phyloP scores from a whole-genome alignment of 202 grass and related monocot genomes.

The Panicum hallii region DNA sequence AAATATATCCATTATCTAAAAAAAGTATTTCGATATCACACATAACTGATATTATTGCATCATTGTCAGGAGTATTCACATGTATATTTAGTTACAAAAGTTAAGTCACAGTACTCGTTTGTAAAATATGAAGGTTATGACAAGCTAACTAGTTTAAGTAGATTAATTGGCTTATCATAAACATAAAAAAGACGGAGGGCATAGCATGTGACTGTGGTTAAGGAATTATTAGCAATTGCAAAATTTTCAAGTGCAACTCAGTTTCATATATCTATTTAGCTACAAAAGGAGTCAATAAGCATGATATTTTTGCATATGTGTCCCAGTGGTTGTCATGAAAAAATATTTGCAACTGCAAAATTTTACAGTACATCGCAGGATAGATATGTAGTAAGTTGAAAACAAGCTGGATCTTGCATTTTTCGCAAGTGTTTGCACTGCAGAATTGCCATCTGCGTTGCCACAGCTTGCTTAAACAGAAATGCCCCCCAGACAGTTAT shows the following conservation, averaged over 20 bases:
- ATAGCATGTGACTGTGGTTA: neutral
- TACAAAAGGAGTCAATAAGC: neutral
- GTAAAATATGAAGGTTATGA: too few relatives aligned
- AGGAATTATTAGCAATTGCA: neutral
- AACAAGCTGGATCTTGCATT: conserved; percentile 1
- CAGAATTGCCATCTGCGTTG: conserved; percentile 7
- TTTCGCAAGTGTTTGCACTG: conserved; percentile 20
- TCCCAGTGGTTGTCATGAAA: neutral
- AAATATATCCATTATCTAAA: too few relatives aligned
- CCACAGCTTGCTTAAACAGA: conserved; percentile 12
- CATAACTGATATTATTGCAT: too few relatives aligned
- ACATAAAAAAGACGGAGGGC: too few relatives aligned
- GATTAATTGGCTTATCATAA: too few relatives aligned
- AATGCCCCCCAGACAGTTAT: conserved; percentile 27
- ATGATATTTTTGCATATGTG: neutral
- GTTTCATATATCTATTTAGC: neutral
- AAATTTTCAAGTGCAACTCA: neutral
- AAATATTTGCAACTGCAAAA: conserved; percentile 6
- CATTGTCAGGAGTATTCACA: too few relatives aligned
- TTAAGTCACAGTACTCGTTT: too few relatives aligned
- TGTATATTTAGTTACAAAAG: too few relatives aligned
- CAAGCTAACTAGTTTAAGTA: too few relatives aligned
- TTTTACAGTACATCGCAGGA: neutral
- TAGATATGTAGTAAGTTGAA: neutral
- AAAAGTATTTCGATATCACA: too few relatives aligned